phyloP scores from a whole-genome alignment of 2,329 filamentous ascomycete species.

The Nemania sp. region DNA sequence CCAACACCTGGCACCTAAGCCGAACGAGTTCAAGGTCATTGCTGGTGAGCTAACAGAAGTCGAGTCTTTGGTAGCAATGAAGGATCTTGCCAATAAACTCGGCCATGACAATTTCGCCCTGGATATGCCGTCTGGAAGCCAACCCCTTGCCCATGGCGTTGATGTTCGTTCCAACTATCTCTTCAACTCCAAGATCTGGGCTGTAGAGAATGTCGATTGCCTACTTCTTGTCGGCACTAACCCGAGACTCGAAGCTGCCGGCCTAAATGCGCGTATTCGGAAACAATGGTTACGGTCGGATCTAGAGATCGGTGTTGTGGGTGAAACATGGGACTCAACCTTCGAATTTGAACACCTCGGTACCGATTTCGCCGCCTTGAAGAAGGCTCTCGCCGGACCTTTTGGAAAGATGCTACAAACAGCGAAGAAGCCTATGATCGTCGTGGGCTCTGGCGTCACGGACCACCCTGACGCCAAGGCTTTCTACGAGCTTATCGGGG shows the following conservation, averaged over 20 bases:
- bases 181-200: slow-evolving; percentile 95
- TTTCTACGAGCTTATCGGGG: slow-evolving; percentile 90
- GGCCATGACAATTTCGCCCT: slow-evolving; percentile 95
- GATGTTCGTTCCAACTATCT: slow-evolving; percentile 95
- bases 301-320: slow-evolving; percentile 90
- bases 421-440: slow-evolving; percentile 95
- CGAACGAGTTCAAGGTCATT: slow-evolving; percentile 95
- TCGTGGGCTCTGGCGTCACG: slow-evolving; percentile 90
- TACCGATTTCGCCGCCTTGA: slow-evolving; percentile 80
- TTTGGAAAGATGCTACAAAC: slow-evolving; percentile 93
- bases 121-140: slow-evolving; percentile 85
- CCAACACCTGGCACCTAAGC: slow-evolving; percentile 82
- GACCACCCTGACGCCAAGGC: slow-evolving; percentile 93
- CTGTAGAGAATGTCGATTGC: slow-evolving; percentile 91
- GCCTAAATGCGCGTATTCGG: slow-evolving; percentile 94
- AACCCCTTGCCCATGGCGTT: slow-evolving; percentile 89
- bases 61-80: slow-evolving; percentile 94
- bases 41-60: slow-evolving; percentile 92
- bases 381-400: slow-evolving; percentile 83
- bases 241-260: slow-evolving; percentile 92
- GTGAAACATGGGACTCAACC: slow-evolving; percentile 90
- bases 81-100: slow-evolving; percentile 96
- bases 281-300: slow-evolving; percentile 98
- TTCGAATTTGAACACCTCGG: slow-evolving; percentile 96
- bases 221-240: slow-evolving; percentile 96